Evolutionary conservation across 208 protist genomes (phyloP).

Genomic region (Leishmania turanica): DNA sequence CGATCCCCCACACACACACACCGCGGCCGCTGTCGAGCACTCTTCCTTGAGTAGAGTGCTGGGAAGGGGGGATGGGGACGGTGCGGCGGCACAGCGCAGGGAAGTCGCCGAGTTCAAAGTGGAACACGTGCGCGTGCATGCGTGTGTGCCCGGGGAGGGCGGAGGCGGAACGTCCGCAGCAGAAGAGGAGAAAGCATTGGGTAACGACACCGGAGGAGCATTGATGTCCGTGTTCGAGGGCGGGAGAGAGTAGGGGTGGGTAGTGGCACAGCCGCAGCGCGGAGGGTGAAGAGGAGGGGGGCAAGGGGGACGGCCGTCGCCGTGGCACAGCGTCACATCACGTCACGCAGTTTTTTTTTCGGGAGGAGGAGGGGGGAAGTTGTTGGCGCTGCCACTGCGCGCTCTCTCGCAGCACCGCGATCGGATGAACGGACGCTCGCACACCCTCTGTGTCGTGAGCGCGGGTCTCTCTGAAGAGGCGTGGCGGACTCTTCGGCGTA

Average conservation of each 20-base stretch:
- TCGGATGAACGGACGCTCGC: neutral
- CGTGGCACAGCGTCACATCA: neutral
- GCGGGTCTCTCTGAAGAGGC: too few species aligned
- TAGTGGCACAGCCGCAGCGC: neutral
- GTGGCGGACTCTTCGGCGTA: too few species aligned
- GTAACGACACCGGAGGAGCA: neutral
- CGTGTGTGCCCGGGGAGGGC: neutral
- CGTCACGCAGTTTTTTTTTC: too few species aligned
- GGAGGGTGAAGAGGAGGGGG: neutral
- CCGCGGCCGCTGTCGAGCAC: neutral
- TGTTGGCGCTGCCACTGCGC: neutral
- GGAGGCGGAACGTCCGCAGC: neutral
- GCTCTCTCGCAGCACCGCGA: neutral
- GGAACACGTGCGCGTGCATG: neutral
- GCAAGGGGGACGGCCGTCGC: neutral
- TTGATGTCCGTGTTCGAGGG: neutral
- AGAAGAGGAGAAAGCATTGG: neutral
- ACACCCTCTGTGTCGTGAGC: too few species aligned
- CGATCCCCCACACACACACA: neutral
- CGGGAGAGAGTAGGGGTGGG: too few species aligned
- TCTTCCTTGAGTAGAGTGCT: neutral
- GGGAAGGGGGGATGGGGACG: too few species aligned
- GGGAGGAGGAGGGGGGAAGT: neutral
- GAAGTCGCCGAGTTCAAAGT: neutral
- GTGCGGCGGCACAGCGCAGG: neutral